Base-by-base conservation (phyloP, 2,329 filamentous ascomycete species). In the Pseudocercospora cruenta region DNA sequence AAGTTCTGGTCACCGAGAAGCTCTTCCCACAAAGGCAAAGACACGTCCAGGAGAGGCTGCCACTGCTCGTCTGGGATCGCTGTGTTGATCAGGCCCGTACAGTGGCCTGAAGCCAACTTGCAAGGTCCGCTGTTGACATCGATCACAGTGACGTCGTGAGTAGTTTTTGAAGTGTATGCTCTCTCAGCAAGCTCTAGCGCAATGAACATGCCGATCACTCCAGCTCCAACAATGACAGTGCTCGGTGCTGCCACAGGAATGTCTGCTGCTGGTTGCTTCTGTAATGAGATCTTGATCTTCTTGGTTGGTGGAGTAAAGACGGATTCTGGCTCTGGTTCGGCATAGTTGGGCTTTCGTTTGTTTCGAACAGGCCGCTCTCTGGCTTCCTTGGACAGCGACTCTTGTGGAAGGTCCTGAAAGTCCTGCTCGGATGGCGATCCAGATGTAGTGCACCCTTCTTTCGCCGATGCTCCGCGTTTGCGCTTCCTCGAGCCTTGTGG, bases 121-220 rank as follows among this genome's bases (percentile, higher is more conserved):
- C 31, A 58, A 22, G 55, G 19, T 58, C 31, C 55, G 9, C 16
- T 26, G 55, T 58, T 58, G 55, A 58, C 19, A 19, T 58, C 55
- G 12, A 58, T 21, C 9, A 58, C 55, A 22, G 55, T 58, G 19
- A 58, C 43, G 28, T 58, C 22, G 55, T 58, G 55, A 9, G n/a
- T 21, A 16, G 33, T 43, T 2, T 58, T 39, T 7, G 31, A 39
- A 28, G 31, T 45, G 19, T 58, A 21, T 16, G 55, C 55, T 16
- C 6, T 58, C 55, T 39, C 31, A 58, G 55, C 55, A 14, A 58
- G 55, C 9, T 58, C 55, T n/a, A 58, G 26, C 21, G 55, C 55
- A 9, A 26, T 58, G 55, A 58, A 58, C 21, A 58, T 19, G 31
- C 55, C 55, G 8, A 58, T 26, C n/a, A 58, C 24, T 16, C 55